Evolutionary conservation across 2,329 filamentous ascomycete species (phyloP), one percentile per base, ranked within the genome.

Genomic region (Sarocladium brachiariae): DNA sequence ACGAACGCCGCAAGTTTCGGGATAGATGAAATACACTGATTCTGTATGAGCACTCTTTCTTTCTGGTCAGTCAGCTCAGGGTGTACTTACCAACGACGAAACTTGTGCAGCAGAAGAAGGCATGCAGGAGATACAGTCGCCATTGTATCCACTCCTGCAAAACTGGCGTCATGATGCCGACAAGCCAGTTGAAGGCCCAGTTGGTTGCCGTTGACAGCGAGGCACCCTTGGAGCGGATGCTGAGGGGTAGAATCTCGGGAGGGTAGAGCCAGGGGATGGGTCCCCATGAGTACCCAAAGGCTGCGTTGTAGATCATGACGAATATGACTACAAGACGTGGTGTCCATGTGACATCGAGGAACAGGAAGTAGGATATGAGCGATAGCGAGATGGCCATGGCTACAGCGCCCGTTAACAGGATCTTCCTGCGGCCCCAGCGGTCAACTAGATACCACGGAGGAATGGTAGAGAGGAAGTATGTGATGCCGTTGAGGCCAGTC

Each of bases 191-290:
- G 70, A 93, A 96, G 1, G 92, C 90, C 93, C 93, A 99, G 65
- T 99, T 99, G 27, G 91, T 85, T 16, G 93, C 93, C 2, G 93
- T 97, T 54, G 92, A 96, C 65, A 99, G 70, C 77, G 90, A 96
- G 50, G 93, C 92, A 54, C 93, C 93, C 75, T 97, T 97, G 53
- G 92, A 95, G 61, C 93, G 85, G 64, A 97, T 96, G 73, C 90
- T 96, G 54, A 99, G 76, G 4, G 93, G 93, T 38, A 99, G 76
- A 55, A 99, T 99, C 76, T 99, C 93, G n/a, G 93, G 93, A 13
- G 93, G 93, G 66, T 97, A 97, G 14, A 99, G 75, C 93, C 93
- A 99, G 8, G 93, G 93, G 54, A 99, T 95, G 1, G 93, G 93
- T 16, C 93, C 93, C 93, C 93, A 99, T 14, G 78, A 81, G 63